Conservation (phyloP, 2,329 filamentous ascomycete genomes). For the Epichloe sibirici region DNA sequence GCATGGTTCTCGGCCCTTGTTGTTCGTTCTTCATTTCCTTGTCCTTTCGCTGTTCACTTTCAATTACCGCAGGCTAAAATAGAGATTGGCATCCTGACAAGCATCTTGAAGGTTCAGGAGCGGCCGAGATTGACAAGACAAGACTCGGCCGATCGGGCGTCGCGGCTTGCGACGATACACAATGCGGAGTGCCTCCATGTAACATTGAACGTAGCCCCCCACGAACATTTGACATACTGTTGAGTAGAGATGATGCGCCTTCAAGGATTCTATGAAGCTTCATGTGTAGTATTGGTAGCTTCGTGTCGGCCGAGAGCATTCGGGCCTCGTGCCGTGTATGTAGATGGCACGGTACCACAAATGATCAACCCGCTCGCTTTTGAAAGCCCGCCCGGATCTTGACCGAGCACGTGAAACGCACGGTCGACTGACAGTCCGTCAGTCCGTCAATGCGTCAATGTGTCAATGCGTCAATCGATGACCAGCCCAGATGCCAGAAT, state of each 20-base stretch:
- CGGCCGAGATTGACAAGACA: not conserved
- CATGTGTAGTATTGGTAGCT: not conserved
- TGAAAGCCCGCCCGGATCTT: constrained; percentile 1
- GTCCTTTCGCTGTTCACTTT: not conserved
- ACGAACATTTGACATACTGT: not conserved
- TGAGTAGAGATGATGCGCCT: not conserved
- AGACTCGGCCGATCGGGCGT: constrained; percentile 6
- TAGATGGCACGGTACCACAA: constrained; percentile 4
- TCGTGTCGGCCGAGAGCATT: constrained; percentile 5
- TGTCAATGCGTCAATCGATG: not conserved
- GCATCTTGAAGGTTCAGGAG: not conserved
- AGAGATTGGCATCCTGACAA: not conserved
- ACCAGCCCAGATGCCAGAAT: not conserved
- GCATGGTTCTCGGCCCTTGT: not conserved
- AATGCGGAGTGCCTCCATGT: constrained; percentile 2
- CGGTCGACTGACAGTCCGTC: constrained; percentile 1
- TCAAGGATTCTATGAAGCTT: not conserved
- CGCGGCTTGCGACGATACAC: constrained; percentile 4
- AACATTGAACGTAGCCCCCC: not conserved
- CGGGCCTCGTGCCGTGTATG: not conserved
- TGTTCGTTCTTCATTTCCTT: not conserved
- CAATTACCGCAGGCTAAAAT: not conserved
- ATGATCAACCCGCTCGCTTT: not conserved
- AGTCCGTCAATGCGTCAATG: not conserved
- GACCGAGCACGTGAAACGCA: constrained; percentile 4